Evolutionary conservation across 768 basidiomycete species (phyloP).

Genomic region (Pleurotus salmoneostramineus): DNA sequence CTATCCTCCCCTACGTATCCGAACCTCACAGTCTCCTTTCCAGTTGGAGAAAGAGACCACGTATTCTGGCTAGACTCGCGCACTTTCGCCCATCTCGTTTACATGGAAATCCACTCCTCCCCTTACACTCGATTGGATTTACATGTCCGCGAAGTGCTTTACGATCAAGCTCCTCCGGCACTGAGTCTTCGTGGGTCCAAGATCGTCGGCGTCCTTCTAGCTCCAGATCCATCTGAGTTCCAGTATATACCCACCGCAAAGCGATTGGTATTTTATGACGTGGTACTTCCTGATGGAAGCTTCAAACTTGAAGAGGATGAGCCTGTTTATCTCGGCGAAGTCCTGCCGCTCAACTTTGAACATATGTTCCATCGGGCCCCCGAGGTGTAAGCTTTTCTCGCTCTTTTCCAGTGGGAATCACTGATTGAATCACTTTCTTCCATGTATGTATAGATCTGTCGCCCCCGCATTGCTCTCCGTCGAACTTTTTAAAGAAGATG

Average conservation of each 20-base stretch:
- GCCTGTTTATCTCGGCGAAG: too few relatives aligned
- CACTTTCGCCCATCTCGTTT: not conserved
- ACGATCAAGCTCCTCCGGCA: not conserved
- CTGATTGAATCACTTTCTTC: too few relatives aligned
- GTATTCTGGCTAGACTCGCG: constrained; percentile 2
- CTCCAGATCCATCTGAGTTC: not conserved
- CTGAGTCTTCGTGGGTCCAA: not conserved
- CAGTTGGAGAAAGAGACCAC: not conserved
- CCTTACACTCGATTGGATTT: not conserved
- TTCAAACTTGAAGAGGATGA: too few relatives aligned
- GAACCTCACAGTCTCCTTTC: not conserved
- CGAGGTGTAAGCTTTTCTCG: not conserved
- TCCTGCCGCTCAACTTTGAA: too few relatives aligned
- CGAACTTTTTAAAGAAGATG: not conserved
- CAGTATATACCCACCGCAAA: not conserved
- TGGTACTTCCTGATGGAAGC: too few relatives aligned
- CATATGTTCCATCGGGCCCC: not conserved
- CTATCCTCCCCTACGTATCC: not conserved
- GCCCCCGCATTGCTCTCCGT: not conserved
- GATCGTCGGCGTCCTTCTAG: not conserved
- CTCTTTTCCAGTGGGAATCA: not conserved
- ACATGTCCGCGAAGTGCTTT: not conserved
- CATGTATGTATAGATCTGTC: not conserved
- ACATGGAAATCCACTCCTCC: not conserved
- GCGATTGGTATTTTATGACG: not conserved